Evolutionary conservation across 1,284 basidiomycete genomes (phyloP).

Genomic region (Grifola frondosa): DNA sequence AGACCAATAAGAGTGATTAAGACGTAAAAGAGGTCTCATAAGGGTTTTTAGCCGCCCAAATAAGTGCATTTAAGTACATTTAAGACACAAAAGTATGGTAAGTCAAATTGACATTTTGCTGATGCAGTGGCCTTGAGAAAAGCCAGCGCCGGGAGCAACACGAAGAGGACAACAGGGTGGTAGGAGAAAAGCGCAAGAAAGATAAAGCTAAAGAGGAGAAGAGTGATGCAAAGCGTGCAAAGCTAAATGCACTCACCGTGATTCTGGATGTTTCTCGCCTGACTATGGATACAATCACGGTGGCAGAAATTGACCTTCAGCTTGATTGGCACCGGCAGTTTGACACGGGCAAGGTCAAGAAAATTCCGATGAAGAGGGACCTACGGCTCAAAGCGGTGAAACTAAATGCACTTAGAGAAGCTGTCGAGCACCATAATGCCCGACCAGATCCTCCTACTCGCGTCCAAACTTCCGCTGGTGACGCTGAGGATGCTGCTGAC

Average conservation of each 20-base stretch:
- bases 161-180: not conserved
- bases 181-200: not conserved
- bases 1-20: too few species aligned
- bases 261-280: not conserved
- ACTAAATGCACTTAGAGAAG: not conserved
- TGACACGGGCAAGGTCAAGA: not conserved
- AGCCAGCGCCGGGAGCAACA: not conserved
- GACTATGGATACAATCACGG: not conserved
- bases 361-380: not conserved
- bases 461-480: too few species aligned
- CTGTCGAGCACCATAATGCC: not conserved
- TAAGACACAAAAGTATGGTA: too few species aligned
- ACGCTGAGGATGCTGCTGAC: too few species aligned
- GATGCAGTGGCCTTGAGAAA: not conserved
- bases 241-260: not conserved
- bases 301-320: slow-evolving; percentile 4
- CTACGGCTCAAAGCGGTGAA: not conserved
- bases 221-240: not conserved
- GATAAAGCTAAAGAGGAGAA: not conserved
- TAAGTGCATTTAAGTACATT: too few species aligned
- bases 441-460: too few species aligned
- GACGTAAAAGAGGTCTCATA: too few species aligned
- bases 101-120: too few species aligned
- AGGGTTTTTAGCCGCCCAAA: too few species aligned
- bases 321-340: slow-evolving; percentile 5